phyloP scores from a whole-genome alignment of 1,284 basidiomycete species.

The Apiotrichum domesticum region DNA sequence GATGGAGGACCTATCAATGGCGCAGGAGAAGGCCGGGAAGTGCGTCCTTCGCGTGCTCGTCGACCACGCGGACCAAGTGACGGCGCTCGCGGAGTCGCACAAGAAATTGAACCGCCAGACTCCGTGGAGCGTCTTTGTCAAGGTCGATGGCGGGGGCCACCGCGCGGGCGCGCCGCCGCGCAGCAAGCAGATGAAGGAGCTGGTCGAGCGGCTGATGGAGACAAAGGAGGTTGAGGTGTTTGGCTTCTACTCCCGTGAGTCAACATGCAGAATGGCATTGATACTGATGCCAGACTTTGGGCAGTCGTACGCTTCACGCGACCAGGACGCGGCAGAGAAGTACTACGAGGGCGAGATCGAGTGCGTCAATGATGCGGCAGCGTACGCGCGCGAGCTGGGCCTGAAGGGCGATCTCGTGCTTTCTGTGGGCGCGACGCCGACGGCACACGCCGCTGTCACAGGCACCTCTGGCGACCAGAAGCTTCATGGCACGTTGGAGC shows the following conservation, averaged over 20 bases:
- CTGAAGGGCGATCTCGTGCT: constrained; percentile 55
- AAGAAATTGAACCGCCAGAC: constrained; percentile 34
- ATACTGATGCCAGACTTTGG: constrained; percentile 29
- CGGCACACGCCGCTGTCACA: constrained; percentile 60
- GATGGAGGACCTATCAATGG: constrained; percentile 60
- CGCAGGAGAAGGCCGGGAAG: constrained; percentile 57
- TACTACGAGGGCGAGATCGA: constrained; percentile 68
- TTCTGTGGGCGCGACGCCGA: constrained; percentile 76
- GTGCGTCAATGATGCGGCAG: constrained; percentile 62
- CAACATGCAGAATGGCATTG: no score
- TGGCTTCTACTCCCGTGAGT: constrained; percentile 70
- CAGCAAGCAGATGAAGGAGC: constrained; percentile 54
- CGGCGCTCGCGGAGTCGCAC: constrained; percentile 55
- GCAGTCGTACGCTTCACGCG: constrained; percentile 66
- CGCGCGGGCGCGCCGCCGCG: constrained; percentile 68
- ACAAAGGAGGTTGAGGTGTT: constrained; percentile 53
- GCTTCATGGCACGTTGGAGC: constrained; percentile 57
- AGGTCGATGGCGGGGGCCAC: constrained; percentile 72
- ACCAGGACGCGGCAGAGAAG: constrained; percentile 56
- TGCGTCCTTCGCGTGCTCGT: constrained; percentile 62
- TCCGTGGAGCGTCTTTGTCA: constrained; percentile 70
- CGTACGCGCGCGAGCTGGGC: constrained; percentile 51
- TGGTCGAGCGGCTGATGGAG: constrained; percentile 54
- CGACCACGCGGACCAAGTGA: constrained; percentile 68
- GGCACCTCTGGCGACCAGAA: constrained; percentile 28